Conservation (phyloP, 2,329 filamentous ascomycete species). For the Malbranchea zuffiana region DNA sequence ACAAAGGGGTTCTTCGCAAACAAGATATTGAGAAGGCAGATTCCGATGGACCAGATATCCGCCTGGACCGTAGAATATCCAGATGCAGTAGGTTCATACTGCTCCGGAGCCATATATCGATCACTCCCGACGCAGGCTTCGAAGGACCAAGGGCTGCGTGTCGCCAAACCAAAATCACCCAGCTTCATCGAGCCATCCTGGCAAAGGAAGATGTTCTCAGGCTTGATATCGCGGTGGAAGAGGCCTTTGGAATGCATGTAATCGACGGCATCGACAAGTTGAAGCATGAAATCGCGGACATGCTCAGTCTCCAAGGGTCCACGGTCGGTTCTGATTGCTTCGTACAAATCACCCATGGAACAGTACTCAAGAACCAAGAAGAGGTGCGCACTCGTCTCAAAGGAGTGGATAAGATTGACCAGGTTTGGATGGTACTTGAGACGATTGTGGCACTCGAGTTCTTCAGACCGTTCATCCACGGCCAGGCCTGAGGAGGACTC, state of each 20-base stretch:
- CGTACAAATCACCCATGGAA: conserved; percentile 88
- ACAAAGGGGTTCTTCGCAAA: conserved; percentile 97
- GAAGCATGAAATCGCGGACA: conserved; percentile 92
- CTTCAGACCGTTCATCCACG: conserved; percentile 60
- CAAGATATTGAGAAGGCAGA: conserved; percentile 89
- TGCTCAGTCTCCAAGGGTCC: conserved; percentile 92
- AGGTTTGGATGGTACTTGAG: conserved; percentile 78
- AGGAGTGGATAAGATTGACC: conserved; percentile 81
- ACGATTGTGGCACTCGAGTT: conserved; percentile 59
- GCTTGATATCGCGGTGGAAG: conserved; percentile 97
- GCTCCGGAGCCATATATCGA: conserved; percentile 97
- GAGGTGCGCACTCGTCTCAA: conserved; percentile 80
- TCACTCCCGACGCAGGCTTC: conserved; percentile 94
- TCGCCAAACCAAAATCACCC: conserved; percentile 90
- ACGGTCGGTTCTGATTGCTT: conserved; percentile 80
- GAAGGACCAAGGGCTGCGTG: conserved; percentile 77
- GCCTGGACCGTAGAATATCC: conserved; percentile 90
- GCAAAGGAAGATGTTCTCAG: conserved; percentile 95
- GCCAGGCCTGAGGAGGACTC: conserved; percentile 54
- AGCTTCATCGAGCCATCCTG: conserved; percentile 85
- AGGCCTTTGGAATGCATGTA: conserved; percentile 85
- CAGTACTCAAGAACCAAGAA: conserved; percentile 95
- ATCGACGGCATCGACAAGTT: conserved; percentile 79
- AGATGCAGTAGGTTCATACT: conserved; percentile 76
- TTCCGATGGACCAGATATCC: conserved; percentile 94